A percentile compares a stretch with the other conserved stretches of the same genome.
phyloP scores from a whole-genome alignment of 805 yeast species.

The Saturnispora halmiae region DNA sequence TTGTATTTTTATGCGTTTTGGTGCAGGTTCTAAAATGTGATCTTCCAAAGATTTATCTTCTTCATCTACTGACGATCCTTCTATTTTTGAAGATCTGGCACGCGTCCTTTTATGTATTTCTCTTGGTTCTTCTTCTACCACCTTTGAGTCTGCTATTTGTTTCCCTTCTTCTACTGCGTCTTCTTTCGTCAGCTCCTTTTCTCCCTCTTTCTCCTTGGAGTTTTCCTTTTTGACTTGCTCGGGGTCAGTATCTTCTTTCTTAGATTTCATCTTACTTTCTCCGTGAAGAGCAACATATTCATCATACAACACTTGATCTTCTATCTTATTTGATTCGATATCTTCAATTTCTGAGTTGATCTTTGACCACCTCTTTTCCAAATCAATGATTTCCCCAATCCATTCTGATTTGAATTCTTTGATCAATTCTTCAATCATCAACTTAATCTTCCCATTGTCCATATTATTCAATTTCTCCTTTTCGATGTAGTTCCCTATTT shows the following conservation, averaged over 20 bases:
- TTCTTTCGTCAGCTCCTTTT: too few species aligned
- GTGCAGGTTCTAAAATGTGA: not conserved
- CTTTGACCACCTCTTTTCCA: not conserved
- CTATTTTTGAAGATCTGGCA: too few species aligned
- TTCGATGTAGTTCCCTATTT: not conserved
- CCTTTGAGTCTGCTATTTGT: too few species aligned
- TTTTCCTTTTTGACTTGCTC: slow-evolving; percentile 8
- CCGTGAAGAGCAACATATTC: slow-evolving; percentile 3
- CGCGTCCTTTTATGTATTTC: too few species aligned
- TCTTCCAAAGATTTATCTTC: not conserved
- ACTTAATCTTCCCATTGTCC: not conserved
- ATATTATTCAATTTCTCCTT: slow-evolving; percentile 5
- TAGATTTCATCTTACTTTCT: not conserved
- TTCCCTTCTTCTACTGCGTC: too few species aligned
- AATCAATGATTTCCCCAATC: not conserved
- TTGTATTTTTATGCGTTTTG: slow-evolving; percentile 2
- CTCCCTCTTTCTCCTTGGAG: slow-evolving; percentile 6
- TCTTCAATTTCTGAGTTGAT: not conserved
- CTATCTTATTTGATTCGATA: slow-evolving; percentile 3
- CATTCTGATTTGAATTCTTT: not conserved
- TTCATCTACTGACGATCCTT: too few species aligned
- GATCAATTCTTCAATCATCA: not conserved
- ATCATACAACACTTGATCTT: slow-evolving; percentile 9
- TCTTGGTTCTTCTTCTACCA: too few species aligned
- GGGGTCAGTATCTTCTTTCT: not conserved